phyloP scores from a whole-genome alignment of 164 flowering plant genomes.

The Macadamia integrifolia region DNA sequence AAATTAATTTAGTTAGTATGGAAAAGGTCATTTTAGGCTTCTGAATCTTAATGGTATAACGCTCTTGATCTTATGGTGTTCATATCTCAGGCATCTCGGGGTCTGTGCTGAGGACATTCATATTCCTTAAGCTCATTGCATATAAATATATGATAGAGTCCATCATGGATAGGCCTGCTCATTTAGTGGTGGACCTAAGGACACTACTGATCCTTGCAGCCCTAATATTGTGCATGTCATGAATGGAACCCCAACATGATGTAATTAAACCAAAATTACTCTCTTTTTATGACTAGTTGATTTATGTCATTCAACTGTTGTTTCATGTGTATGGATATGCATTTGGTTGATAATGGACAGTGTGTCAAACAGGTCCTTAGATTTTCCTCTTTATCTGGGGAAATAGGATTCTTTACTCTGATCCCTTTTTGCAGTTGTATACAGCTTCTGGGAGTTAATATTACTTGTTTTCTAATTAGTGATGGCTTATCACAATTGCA shows the following conservation, averaged over 20 bases:
- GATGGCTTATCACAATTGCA: slow-evolving; percentile 16
- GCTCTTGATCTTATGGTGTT: too few relatives aligned
- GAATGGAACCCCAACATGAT: background rate
- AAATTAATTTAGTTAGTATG: too few relatives aligned
- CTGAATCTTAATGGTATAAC: too few relatives aligned
- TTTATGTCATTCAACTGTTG: background rate
- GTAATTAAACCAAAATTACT: background rate
- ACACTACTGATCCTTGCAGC: background rate
- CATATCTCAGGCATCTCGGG: too few relatives aligned
- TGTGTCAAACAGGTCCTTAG: too few relatives aligned
- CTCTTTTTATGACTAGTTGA: background rate
- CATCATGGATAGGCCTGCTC: background rate
- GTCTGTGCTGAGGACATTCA: too few relatives aligned
- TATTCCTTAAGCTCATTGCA: too few relatives aligned
- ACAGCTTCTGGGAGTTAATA: background rate
- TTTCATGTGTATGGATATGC: too few relatives aligned
- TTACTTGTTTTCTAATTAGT: background rate
- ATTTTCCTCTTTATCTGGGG: too few relatives aligned
- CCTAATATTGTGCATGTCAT: background rate
- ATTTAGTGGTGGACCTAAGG: background rate
- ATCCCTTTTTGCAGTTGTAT: background rate
- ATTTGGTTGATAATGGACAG: too few relatives aligned
- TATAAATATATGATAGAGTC: background rate
- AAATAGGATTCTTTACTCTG: background rate
- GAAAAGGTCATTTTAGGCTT: too few relatives aligned